Evolutionary conservation across 345 rosid species (phyloP), one percentile per base, ranked within the genome.

Genomic region (Punica granatum): DNA sequence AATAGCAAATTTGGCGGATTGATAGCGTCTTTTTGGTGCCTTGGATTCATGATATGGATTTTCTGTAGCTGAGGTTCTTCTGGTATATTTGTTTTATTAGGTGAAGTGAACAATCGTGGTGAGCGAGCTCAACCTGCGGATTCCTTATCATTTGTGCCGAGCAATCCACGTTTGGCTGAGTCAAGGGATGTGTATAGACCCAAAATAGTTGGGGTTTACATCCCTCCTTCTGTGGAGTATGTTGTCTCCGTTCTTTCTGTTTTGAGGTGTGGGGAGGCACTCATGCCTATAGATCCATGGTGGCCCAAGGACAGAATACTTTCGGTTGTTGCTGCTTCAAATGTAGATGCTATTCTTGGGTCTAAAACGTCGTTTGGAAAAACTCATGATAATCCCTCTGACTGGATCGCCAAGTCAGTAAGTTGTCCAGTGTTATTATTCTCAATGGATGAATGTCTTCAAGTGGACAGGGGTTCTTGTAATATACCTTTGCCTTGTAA

Each of bases 281-380:
- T 91, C 81, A 75, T 91, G 79, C 88, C 97, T 69, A 80, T 91
- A 11, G 95, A 91, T 83, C 92, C 92, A 51, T 82, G 76, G 5
- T 94, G 96, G 97, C 97, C 99, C 0, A 84, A 75, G 74, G 92
- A 86, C 7, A 88, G 97, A 70, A 79, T 88, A 64, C 65, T 85
- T 67, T 86, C 91, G 0, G 46, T 86, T 63, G 26, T 89, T 67
- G 73, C 82, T 21, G 75, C 77, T 72, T 85, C 92, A 0, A 75
- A 76, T 73, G 84, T 75, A 60, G 63, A 78, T 77, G 82, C 89
- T 72, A 60, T 89, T 67, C 74, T 94, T 44, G 69, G 81, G n/a
- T 83, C 80, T 18, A 81, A 74, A 34, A 72, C 80, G 51, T 78
- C 82, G 11, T 85, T 83, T 73, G 76, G 67, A 25, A 71, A 71